Percentiles rank a stretch among this genome's conserved stretches.
Evolutionary conservation across 2,329 filamentous ascomycete species (phyloP).

Genomic region (Fusarium tanahbumbuense): DNA sequence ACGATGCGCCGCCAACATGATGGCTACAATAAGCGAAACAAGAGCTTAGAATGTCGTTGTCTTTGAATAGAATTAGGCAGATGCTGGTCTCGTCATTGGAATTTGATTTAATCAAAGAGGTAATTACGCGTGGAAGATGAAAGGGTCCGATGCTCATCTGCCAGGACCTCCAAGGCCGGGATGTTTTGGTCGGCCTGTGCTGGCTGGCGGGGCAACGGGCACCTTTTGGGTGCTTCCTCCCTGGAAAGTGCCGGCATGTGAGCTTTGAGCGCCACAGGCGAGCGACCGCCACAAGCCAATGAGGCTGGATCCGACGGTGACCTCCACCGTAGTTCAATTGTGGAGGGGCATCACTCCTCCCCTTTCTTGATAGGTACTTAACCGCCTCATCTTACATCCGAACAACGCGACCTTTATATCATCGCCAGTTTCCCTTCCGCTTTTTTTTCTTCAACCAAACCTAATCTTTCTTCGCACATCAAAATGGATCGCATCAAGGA

Average conservation of each 20-base stretch:
- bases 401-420: constrained; percentile 50
- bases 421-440: constrained; percentile 38
- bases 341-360: constrained; percentile 55
- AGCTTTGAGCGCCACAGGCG: constrained; percentile 40
- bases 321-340: constrained; percentile 45
- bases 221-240: constrained; percentile 7
- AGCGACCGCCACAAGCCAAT: constrained; percentile 48
- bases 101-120: constrained; percentile 28
- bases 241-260: constrained; percentile 33
- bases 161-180: constrained; percentile 19
- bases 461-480: constrained; percentile 21
- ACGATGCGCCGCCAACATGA: constrained; percentile 80
- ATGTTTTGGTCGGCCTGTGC: constrained; percentile 41
- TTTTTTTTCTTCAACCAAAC: constrained; percentile 22
- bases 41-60: constrained; percentile 18
- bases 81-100: constrained; percentile 26
- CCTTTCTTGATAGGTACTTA: constrained; percentile 51
- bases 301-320: constrained; percentile 34
- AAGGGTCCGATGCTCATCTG: constrained; percentile 20
- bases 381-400: constrained; percentile 50
- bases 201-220: constrained; percentile 49
- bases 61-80: constrained; percentile 18
- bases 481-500: constrained; percentile 92
- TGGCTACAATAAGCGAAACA: constrained; percentile 28
- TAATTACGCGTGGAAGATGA: constrained; percentile 38